These are phyloP conservation scores for Pythium rishiriense DNA, from an alignment of 352 stramenopile genomes.

Conservation along the genomic window DNA sequence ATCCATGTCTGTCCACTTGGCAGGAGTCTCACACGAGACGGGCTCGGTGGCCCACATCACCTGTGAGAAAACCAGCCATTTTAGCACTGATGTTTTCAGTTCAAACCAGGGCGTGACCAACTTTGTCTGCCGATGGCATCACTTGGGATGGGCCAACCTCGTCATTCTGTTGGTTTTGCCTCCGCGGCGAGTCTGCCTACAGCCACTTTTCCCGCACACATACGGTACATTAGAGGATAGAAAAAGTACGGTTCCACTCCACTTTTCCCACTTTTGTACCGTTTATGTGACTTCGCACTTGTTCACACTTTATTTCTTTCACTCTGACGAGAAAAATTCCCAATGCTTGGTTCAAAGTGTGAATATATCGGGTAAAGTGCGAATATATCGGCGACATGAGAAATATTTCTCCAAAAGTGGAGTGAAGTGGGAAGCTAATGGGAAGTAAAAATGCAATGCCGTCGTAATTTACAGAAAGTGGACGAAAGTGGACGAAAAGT, in stretches of 20 bases:
- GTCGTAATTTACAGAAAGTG: background rate
- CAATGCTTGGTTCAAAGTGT: background rate
- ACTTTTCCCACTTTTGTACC: background rate
- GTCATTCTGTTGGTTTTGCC: slow-evolving; percentile 6
- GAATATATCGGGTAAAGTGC: background rate
- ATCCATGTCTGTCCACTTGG: no score
- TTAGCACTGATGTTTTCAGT: background rate
- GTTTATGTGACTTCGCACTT: background rate
- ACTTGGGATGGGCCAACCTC: background rate
- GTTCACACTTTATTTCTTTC: background rate
- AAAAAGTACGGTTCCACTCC: background rate
- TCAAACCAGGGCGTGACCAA: background rate
- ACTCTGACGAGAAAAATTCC: no score
- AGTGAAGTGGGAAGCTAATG: background rate
- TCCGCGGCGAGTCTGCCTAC: background rate
- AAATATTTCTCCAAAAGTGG: background rate
- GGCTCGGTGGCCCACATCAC: background rate
- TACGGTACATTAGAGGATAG: background rate
- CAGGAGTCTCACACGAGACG: background rate
- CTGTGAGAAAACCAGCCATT: background rate
- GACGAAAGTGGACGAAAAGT: background rate
- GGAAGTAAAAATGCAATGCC: background rate
- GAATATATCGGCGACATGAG: background rate
- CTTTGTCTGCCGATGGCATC: background rate
- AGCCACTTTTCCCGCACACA: background rate